Conservation (phyloP, 345 rosid genomes). For the Hevea brasiliensis region DNA sequence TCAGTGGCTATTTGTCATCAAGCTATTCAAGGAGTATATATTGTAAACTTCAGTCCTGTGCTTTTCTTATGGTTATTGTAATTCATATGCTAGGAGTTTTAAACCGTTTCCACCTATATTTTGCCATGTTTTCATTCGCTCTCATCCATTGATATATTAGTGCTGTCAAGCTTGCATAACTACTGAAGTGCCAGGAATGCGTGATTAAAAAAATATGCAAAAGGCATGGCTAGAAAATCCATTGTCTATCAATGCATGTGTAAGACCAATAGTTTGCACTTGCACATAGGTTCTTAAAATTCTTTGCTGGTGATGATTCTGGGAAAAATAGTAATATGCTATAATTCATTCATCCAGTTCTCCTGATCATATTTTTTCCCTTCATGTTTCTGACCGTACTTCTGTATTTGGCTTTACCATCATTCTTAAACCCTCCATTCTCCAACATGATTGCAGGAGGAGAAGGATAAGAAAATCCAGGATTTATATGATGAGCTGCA, state of each 20-base stretch:
- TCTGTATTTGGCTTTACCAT: not conserved
- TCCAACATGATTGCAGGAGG: constrained; percentile 32
- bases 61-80: not conserved
- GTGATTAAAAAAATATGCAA: not conserved
- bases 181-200: not conserved
- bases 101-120: not conserved
- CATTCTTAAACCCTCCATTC: not conserved
- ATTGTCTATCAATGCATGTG: not conserved
- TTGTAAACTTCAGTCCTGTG: not conserved
- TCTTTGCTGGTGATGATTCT: not conserved
- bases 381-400: not conserved
- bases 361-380: not conserved
- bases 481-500: constrained; percentile 36
- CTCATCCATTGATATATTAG: not conserved
- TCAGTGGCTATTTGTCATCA: not conserved
- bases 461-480: constrained; percentile 41
- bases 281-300: not conserved
- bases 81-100: not conserved
- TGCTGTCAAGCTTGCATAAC: not conserved
- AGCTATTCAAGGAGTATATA: not conserved
- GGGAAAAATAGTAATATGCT: too few relatives aligned
- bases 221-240: not conserved
- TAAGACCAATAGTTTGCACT: not conserved
- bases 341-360: not conserved
- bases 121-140: not conserved